Conservation (phyloP, 2,329 filamentous ascomycete genomes). For the Fusarium longipes region DNA sequence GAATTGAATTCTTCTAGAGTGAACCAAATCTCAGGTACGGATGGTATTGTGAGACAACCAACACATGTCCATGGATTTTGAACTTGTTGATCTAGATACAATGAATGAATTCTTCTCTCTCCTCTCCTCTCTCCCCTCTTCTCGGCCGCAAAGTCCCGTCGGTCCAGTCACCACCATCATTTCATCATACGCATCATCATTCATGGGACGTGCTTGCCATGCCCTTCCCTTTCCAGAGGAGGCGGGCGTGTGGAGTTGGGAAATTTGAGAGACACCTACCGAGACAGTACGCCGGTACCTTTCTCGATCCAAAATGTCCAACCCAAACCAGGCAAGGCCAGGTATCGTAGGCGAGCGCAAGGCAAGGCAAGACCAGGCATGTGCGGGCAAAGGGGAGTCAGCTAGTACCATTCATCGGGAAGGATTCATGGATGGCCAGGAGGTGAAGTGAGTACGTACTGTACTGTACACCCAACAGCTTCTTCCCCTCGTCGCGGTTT, state of each 20-base stretch:
- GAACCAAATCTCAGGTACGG: not conserved
- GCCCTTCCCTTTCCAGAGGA: not conserved
- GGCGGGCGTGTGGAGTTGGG: not conserved
- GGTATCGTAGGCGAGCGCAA: not conserved
- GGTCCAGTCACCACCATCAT: not conserved
- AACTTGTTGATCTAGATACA: not conserved
- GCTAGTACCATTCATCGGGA: not conserved
- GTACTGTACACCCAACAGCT: too few relatives aligned
- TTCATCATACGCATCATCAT: not conserved
- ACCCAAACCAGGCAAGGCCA: not conserved
- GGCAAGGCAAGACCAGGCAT: not conserved
- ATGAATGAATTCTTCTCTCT: too few relatives aligned
- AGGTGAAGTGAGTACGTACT: not conserved
- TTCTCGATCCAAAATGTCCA: not conserved
- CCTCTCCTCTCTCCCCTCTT: not conserved
- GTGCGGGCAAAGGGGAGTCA: not conserved
- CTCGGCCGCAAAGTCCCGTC: not conserved
- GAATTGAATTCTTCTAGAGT: not conserved
- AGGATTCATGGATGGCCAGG: not conserved
- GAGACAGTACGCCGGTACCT: not conserved
- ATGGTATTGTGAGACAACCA: not conserved
- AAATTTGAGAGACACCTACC: not conserved
- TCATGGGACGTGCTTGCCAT: not conserved
- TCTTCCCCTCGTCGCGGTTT: not conserved
- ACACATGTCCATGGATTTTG: not conserved